Base-by-base conservation (phyloP, 805 yeast genomes). In the Saccharomycopsis sp. region DNA sequence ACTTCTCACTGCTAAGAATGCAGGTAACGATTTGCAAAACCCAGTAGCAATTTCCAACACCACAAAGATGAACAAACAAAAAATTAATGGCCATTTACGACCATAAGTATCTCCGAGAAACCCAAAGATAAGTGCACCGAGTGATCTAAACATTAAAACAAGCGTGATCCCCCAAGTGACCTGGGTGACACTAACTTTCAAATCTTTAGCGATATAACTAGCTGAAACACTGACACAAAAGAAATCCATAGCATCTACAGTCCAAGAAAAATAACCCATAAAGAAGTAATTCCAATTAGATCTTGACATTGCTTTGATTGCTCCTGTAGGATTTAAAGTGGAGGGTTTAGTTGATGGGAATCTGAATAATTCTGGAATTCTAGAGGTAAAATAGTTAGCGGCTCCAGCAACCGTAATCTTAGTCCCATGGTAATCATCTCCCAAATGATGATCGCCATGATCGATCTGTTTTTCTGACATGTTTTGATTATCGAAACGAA, bases 81-180 rank as follows among this genome's bases (percentile, higher is more conserved):
- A 54, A 20, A 46, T 43, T 8, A 37, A 33, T 1, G 87, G 81
- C 71, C 79, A 77, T 54, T 77, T 80, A 53, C 87, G 70, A n/a
- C 86, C 85, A 54, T 68, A 73, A 33, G 68, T 65, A 56, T 81
- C 89, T 22, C 79, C 72, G 51, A 75, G 62, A 20, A 71, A 59
- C 35, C 89, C 89, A 56, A 81, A 79, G 27, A 75, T 64, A 13
- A 80, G 60, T 1, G 89, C 87, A 36, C 89, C 89, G 2, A 77
- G 77, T 2, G 85, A 73, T 45, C 89, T 69, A 45, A 81, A 66
- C 85, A 81, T 81, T 23, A 81, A 69, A 38, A 80, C 87, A 50
- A 80, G 65, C 9, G 86, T 79, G 51, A 82, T 72, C 45, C 80
- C 80, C 85, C 81, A 79, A 3, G 82, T 73, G 42, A 79, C 66